phyloP scores from a whole-genome alignment of 106 monocot genomes.

The Phalaenopsis equestris region DNA sequence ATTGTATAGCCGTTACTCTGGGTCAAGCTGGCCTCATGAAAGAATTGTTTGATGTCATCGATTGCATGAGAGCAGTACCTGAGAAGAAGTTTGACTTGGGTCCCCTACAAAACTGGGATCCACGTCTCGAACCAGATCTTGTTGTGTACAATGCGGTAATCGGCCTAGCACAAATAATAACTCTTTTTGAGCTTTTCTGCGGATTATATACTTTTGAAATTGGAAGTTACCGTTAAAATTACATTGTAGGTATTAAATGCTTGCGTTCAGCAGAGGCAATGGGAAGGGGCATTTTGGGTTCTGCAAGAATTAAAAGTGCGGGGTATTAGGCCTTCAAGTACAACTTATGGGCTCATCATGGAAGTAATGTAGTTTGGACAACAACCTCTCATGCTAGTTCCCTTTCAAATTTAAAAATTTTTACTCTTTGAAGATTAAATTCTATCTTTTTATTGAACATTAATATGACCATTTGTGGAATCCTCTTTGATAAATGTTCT shows the following conservation, averaged over 20 bases:
- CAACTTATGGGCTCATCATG: slow-evolving; percentile 94
- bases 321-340: slow-evolving; percentile 62
- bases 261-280: slow-evolving; percentile 81
- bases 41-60: slow-evolving; percentile 96
- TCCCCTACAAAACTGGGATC: slow-evolving; percentile 79
- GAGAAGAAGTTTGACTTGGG: slow-evolving; percentile 70
- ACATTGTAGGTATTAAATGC: slow-evolving; percentile 85
- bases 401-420: neutral
- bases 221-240: neutral
- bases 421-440: neutral
- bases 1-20: slow-evolving; percentile 88
- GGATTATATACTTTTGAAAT: neutral
- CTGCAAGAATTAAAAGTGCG: slow-evolving; percentile 77
- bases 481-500: neutral
- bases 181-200: neutral
- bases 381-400: neutral
- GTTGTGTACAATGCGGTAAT: slow-evolving; percentile 88
- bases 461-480: slow-evolving; percentile 1
- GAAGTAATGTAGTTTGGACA: slow-evolving; percentile 45
- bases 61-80: slow-evolving; percentile 72
- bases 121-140: slow-evolving; percentile 83
- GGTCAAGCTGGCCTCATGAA: slow-evolving; percentile 95
- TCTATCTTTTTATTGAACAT: slow-evolving; percentile 3
- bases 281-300: slow-evolving; percentile 99
- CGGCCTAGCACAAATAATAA: neutral